These are phyloP conservation scores for Fusarium citri DNA, from an alignment of 2,329 filamentous ascomycete genomes.

Conservation along the genomic window DNA sequence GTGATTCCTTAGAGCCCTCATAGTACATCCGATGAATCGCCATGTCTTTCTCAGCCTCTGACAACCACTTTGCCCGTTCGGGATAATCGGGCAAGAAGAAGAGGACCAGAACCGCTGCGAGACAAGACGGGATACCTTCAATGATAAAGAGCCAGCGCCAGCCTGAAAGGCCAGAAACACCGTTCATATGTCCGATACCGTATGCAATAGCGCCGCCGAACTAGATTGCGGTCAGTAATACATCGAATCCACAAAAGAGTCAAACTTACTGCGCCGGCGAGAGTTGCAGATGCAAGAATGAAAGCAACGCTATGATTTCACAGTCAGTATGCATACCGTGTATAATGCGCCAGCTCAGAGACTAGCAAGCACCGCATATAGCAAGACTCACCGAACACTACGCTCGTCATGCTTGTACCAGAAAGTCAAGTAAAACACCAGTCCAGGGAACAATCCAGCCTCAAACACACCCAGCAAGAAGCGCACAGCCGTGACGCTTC, in stretches of 20 bases:
- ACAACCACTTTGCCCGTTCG: constrained; percentile 72
- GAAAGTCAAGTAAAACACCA: constrained; percentile 77
- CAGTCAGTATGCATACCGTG: constrained; percentile 22
- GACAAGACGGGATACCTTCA: constrained; percentile 72
- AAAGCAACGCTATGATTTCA: constrained; percentile 67
- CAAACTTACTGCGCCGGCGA: constrained; percentile 69
- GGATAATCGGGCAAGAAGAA: constrained; percentile 78
- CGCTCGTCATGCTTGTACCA: constrained; percentile 80
- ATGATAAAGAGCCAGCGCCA: constrained; percentile 77
- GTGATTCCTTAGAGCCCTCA: constrained; percentile 66
- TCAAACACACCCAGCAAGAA: constrained; percentile 77
- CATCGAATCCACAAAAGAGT: too few relatives aligned
- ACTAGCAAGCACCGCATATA: neutral
- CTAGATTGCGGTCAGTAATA: constrained; percentile 30
- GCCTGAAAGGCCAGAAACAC: constrained; percentile 67
- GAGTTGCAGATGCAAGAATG: constrained; percentile 75
- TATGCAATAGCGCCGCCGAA: constrained; percentile 80
- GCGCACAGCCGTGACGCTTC: constrained; percentile 72
- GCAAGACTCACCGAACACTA: constrained; percentile 61
- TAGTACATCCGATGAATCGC: constrained; percentile 57
- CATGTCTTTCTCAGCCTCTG: constrained; percentile 68
- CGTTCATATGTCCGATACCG: constrained; percentile 78
- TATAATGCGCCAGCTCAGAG: constrained; percentile 10
- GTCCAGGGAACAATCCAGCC: constrained; percentile 71
- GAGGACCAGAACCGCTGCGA: constrained; percentile 71